Percentiles rank a stretch among this genome's conserved stretches.
Conservation (phyloP, 352 stramenopile species). For the Globisporangium nunn region DNA sequence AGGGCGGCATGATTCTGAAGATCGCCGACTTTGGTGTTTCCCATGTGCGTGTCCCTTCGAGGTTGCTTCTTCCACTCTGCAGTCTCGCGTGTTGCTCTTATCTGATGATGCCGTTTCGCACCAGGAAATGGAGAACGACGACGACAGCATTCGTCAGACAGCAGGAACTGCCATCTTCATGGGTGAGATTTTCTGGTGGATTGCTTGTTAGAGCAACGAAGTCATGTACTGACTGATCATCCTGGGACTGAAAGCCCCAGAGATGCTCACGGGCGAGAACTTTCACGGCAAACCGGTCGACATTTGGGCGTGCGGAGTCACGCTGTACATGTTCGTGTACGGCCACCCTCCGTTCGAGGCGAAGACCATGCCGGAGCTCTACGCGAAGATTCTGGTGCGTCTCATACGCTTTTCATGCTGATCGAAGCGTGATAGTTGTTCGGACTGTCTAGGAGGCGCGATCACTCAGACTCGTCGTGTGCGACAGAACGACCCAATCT, state of each 20-base stretch:
- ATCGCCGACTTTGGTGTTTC: slow-evolving; percentile 80
- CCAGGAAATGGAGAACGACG: slow-evolving; percentile 68
- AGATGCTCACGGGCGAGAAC: slow-evolving; percentile 74
- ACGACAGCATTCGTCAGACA: slow-evolving; percentile 67
- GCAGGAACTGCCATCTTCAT: slow-evolving; percentile 75
- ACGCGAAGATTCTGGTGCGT: slow-evolving; percentile 83
- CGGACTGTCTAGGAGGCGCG: too few species aligned
- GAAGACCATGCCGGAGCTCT: slow-evolving; percentile 86
- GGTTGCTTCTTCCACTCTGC: neutral
- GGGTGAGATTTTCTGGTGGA: slow-evolving; percentile 14
- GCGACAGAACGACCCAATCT: slow-evolving; percentile 52
- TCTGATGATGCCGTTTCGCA: neutral
- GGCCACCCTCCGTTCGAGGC: slow-evolving; percentile 91
- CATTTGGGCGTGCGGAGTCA: slow-evolving; percentile 95
- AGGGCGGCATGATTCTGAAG: slow-evolving; percentile 64
- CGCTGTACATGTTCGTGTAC: slow-evolving; percentile 96
- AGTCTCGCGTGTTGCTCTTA: neutral
- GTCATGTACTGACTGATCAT: neutral
- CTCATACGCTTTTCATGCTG: neutral
- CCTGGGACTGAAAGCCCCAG: slow-evolving; percentile 27
- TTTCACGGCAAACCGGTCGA: slow-evolving; percentile 83
- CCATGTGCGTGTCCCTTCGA: slow-evolving; percentile 27
- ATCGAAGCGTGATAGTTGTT: neutral
- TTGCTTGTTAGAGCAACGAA: neutral
- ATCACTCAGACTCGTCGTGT: neutral